Evolutionary conservation across 345 rosid genomes (phyloP).

Genomic region (Excoecaria cochinchinensis): DNA sequence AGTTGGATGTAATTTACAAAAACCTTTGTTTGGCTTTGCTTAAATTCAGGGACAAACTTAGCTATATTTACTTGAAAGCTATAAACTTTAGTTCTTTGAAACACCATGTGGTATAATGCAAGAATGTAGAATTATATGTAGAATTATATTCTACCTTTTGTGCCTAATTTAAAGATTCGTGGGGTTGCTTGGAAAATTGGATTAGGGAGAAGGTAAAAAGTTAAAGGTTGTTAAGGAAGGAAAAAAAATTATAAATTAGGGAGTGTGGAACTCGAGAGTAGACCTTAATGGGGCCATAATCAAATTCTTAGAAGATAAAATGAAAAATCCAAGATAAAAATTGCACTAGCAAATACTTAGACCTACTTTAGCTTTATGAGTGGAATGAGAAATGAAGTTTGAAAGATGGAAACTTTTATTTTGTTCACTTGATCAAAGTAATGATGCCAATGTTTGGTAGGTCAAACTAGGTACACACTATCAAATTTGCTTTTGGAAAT

Average conservation of each 20-base stretch:
- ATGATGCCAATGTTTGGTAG: slow-evolving; percentile 13
- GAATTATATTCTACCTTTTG: neutral
- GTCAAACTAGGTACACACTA: slow-evolving; percentile 17
- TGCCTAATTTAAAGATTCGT: neutral
- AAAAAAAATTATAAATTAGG: neutral
- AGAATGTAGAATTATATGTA: neutral
- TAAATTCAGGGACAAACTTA: neutral
- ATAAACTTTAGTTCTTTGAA: neutral
- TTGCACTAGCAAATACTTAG: neutral
- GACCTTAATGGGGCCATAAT: neutral
- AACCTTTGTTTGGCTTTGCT: neutral
- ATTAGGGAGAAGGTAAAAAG: neutral
- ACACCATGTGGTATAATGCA: too few species aligned
- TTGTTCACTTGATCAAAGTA: slow-evolving; percentile 4
- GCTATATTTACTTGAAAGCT: too few species aligned
- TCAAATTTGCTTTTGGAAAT: slow-evolving; percentile 20
- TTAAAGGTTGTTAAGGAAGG: neutral
- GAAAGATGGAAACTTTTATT: neutral
- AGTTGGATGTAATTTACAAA: neutral
- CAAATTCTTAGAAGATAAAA: neutral
- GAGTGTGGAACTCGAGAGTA: neutral
- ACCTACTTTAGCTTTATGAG: slow-evolving; percentile 1
- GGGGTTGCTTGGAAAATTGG: neutral
- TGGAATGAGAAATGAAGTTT: neutral
- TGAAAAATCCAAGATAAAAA: neutral